phyloP scores from a whole-genome alignment of 768 basidiomycete genomes.

The Boletus subcaerulescens region DNA sequence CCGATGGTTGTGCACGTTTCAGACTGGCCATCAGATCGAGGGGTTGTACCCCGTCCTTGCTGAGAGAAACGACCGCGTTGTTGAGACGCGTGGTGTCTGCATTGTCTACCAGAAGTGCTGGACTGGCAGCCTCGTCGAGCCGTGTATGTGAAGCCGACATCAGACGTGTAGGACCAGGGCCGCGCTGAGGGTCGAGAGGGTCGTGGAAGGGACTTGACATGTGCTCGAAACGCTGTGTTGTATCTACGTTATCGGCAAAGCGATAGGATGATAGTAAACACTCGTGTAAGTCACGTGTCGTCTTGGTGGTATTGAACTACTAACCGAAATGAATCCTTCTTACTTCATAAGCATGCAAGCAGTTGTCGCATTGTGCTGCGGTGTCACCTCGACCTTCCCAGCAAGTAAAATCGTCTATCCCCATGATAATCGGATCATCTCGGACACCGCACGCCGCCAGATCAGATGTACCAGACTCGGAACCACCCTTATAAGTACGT shows the following conservation, averaged over 20 bases:
- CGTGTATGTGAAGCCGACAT: conserved; percentile 10
- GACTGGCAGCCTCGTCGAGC: background rate
- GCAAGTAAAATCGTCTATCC: no score
- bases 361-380: no score
- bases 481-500: conserved; percentile 1
- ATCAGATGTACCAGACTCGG: background rate
- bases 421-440: conserved; percentile 12
- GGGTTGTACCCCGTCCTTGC: conserved; percentile 24
- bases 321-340: no score
- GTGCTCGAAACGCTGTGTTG: background rate
- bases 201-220: background rate
- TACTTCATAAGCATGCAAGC: no score
- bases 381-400: no score
- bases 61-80: background rate
- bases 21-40: conserved; percentile 63
- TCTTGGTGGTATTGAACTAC: no score
- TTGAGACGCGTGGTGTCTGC: conserved; percentile 5
- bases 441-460: background rate
- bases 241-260: background rate
- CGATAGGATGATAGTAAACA: background rate
- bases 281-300: conserved; percentile 8
- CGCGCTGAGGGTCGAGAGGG: background rate
- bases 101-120: no score
- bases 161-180: background rate
- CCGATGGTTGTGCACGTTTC: conserved; percentile 62